phyloP scores from a whole-genome alignment of 2,329 filamentous ascomycete genomes.

The Venturia effusa region DNA sequence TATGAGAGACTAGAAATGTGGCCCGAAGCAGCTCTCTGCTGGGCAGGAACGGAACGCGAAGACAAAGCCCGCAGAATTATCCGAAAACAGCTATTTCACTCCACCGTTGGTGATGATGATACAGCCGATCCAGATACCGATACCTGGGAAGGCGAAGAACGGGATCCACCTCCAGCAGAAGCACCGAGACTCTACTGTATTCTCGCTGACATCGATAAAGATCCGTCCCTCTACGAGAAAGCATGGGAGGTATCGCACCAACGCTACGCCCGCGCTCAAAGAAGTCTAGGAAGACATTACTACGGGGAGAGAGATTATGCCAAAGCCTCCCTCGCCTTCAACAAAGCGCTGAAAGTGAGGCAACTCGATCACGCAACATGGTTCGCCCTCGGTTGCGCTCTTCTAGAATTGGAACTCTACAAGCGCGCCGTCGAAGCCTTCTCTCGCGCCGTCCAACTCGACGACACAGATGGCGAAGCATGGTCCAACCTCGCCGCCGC shows the following conservation, averaged over 20 bases:
- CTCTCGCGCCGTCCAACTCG: conserved; percentile 68
- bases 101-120: conserved; percentile 35
- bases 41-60: conserved; percentile 68
- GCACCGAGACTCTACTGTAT: conserved; percentile 88
- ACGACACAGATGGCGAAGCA: conserved; percentile 80
- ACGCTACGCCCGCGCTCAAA: conserved; percentile 77
- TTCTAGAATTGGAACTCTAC: conserved; percentile 66
- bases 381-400: conserved; percentile 83
- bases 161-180: conserved; percentile 62
- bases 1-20: conserved; percentile 89
- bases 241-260: conserved; percentile 78
- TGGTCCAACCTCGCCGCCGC: conserved; percentile 93
- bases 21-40: conserved; percentile 88
- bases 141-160: conserved; percentile 54
- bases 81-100: conserved; percentile 66
- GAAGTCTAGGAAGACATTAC: conserved; percentile 72
- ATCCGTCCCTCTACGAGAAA: conserved; percentile 64
- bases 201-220: conserved; percentile 74
- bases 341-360: conserved; percentile 65
- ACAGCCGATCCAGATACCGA: conserved; percentile 21
- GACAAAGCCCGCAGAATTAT: conserved; percentile 71
- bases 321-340: conserved; percentile 67
- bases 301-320: conserved; percentile 54
- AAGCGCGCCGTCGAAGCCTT: conserved; percentile 75
- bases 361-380: conserved; percentile 73